Evolutionary conservation across 768 basidiomycete species (phyloP).

Genomic region (Pulveroboletus sp.): DNA sequence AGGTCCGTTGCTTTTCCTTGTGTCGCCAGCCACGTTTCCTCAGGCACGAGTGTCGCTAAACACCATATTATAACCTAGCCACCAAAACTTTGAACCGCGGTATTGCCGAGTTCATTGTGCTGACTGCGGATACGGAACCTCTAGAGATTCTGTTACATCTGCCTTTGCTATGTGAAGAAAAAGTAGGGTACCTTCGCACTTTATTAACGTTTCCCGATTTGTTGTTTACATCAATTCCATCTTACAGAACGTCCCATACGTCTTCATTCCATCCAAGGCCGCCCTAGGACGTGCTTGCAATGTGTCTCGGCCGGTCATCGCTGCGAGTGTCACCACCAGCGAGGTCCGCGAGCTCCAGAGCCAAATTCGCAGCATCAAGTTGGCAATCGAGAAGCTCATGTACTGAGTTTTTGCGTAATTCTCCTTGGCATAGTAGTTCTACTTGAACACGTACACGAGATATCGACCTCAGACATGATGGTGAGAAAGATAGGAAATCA

Average conservation of each 20-base stretch:
- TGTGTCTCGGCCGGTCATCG: conserved; percentile 91
- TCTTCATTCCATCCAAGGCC: conserved; percentile 93
- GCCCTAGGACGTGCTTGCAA: conserved; percentile 95
- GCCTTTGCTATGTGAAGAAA: conserved; percentile 96
- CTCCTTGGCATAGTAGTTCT: conserved; percentile 4
- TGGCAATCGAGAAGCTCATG: conserved; percentile 68
- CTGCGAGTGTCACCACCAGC: conserved; percentile 94
- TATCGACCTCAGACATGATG: neutral
- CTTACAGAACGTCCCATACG: conserved; percentile 87
- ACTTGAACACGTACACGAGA: conserved; percentile 9
- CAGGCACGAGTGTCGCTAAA: conserved; percentile 4
- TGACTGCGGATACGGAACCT: conserved; percentile 96
- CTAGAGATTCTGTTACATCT: conserved; percentile 97
- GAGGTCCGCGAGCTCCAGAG: conserved; percentile 86
- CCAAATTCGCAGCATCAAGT: conserved; percentile 86
- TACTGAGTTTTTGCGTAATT: conserved; percentile 26
- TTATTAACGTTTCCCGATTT: neutral
- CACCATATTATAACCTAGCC: conserved; percentile 41
- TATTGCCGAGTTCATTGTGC: conserved; percentile 94
- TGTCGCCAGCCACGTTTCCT: neutral
- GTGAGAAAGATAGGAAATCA: conserved; percentile 29
- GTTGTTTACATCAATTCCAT: conserved; percentile 1
- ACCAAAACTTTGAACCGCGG: conserved; percentile 98
- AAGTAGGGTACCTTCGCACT: conserved; percentile 44
- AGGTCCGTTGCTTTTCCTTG: conserved; percentile 45